Evolutionary conservation across 140 eudicot genomes (phyloP).

Genomic region (Cichorium intybus): DNA sequence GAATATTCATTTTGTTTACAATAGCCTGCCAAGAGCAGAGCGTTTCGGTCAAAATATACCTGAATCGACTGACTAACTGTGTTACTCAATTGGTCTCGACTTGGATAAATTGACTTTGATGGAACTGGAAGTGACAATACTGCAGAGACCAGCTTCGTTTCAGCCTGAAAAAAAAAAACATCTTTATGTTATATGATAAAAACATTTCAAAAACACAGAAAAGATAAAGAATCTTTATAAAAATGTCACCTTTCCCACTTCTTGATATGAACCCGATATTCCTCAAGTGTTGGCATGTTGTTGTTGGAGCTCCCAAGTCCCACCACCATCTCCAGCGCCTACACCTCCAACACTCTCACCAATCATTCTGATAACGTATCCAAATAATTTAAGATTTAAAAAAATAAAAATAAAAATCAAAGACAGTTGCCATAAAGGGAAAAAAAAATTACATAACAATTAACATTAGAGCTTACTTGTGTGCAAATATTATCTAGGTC

Average conservation of each 20-base stretch:
- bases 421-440: not conserved
- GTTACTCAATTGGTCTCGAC: constrained; percentile 65
- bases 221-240: not conserved
- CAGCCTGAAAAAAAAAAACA: constrained; percentile 57
- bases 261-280: constrained; percentile 98
- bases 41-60: constrained; percentile 62
- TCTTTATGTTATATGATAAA: not conserved
- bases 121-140: constrained; percentile 94
- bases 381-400: no score
- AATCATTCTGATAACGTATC: constrained; percentile 78
- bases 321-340: constrained; percentile 89
- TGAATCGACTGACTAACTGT: constrained; percentile 44
- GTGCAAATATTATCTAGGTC: constrained; percentile 77
- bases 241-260: constrained; percentile 88
- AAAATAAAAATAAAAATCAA: not conserved
- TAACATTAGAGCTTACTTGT: constrained; percentile 40
- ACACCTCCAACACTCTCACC: constrained; percentile 89
- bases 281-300: constrained; percentile 89
- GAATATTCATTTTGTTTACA: no score
- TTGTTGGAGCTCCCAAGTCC: constrained; percentile 56
- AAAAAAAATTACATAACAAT: not conserved
- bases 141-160: constrained; percentile 92
- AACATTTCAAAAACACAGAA: not conserved
- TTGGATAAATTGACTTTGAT: constrained; percentile 50
- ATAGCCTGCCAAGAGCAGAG: no score